Evolutionary conservation across 495 filamentous ascomycete species (phyloP), one percentile per base, ranked within the genome.

Genomic region (Penicillium longicatenatum): DNA sequence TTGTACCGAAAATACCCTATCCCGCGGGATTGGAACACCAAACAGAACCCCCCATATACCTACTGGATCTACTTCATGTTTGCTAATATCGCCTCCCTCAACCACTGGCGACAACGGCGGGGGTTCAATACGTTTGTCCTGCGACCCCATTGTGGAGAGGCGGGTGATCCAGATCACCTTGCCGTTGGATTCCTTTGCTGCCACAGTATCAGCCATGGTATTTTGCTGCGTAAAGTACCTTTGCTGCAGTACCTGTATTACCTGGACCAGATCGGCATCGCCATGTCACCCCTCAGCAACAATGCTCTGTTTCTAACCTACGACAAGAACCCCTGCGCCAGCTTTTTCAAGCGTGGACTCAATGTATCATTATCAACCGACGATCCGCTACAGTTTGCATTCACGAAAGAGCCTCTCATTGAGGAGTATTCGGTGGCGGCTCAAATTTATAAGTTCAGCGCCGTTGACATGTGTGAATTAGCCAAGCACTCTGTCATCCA

Each of bases 31-130:
- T 98, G 94, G 94, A 83, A 87, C 58, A 88, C 90, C 17, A 92
- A 88, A 65, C 91, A 98, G 67, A 98, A 98, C 69, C 95, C 94
- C 22, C 94, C 95, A 2, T 98, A 98, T 75, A 97, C 87, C 69
- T 98, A 98, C 74, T 98, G 94, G 94, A 87, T 98, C 61, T 98
- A 98, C 75, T 93, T 96, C 68, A 84, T 98, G 52, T 98, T 92
- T 66, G 85, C 95, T 41, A 98, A 98, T 70, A 91, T 96, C 69
- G 84, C 89, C 1, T 96, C 94, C 14, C 82, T 98, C 62, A 98
- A 98, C 70, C 80, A 85, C 47, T 97, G 89, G 89, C 85, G 94
- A 16, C 93, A 93, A 64, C 86, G 87, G 58, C 86, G 93, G 21
- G 91, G 93, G 4, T 97, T 98, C 81, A 98, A 96, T 68, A 98